Percentiles rank a stretch among this genome's conserved stretches.
These are phyloP conservation scores for Aspergillus ochraceus DNA, from an alignment of 2,329 filamentous ascomycete genomes.

Conservation along the genomic window DNA sequence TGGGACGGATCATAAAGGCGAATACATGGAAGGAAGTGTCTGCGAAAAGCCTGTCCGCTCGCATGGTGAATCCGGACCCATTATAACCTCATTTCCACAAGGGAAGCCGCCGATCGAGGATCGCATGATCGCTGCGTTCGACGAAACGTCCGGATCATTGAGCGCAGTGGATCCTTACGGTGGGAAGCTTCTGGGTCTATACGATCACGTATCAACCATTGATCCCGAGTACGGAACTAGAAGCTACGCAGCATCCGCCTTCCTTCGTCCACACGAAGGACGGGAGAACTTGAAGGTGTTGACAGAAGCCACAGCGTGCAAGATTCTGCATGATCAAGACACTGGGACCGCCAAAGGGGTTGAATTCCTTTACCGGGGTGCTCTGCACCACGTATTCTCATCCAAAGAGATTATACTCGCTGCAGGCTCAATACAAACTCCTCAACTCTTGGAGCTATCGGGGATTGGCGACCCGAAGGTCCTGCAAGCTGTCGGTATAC, in stretches of 20 bases:
- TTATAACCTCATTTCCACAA: neutral
- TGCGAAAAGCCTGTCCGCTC: neutral
- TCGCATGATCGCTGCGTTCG: slow-evolving; percentile 20
- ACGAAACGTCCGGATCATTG: slow-evolving; percentile 11
- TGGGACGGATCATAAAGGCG: neutral
- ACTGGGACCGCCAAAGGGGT: slow-evolving; percentile 25
- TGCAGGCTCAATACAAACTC: slow-evolving; percentile 59
- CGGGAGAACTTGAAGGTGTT: slow-evolving; percentile 50
- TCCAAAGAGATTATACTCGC: slow-evolving; percentile 58
- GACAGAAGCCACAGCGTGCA: slow-evolving; percentile 46
- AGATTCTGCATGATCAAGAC: slow-evolving; percentile 18
- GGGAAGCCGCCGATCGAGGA: slow-evolving; percentile 13
- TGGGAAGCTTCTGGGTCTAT: slow-evolving; percentile 38
- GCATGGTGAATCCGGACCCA: neutral
- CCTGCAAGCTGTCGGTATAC: slow-evolving; percentile 41
- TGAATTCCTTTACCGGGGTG: slow-evolving; percentile 16
- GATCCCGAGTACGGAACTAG: slow-evolving; percentile 21
- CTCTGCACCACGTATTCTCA: slow-evolving; percentile 24
- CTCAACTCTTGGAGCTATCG: slow-evolving; percentile 60
- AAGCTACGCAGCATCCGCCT: slow-evolving; percentile 46
- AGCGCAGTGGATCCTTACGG: slow-evolving; percentile 33
- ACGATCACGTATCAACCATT: slow-evolving; percentile 31
- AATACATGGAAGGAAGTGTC: no score
- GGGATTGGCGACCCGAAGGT: slow-evolving; percentile 55
- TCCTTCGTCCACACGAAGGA: slow-evolving; percentile 29